Base-by-base conservation (phyloP, 345 rosid species). In the Jatropha curcas region DNA sequence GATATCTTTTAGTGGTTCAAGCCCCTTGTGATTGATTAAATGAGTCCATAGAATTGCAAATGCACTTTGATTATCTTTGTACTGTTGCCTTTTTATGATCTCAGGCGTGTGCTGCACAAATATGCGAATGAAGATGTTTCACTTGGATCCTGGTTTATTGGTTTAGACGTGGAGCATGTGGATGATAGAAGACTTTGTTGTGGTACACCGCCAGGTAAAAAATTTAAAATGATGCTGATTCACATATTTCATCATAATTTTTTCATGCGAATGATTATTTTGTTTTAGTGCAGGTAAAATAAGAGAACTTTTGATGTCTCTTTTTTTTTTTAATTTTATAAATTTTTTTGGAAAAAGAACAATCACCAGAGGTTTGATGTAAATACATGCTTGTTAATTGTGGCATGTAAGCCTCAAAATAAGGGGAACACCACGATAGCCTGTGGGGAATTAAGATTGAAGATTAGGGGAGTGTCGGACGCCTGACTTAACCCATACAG, bases 161-260 rank as follows among this genome's bases (percentile, higher is more conserved):
- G 88, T 58, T 59, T 84, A 10, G 86, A 84, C 22, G 76, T 82
- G 27, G 77, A 80, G 62, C 88, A 84, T 16, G 73, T 84, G 37
- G 81, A 84, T 19, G 86, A 84, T 11, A 79, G 78, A 58, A 81
- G 88, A 66, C 77, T 92, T 43, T 92, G 98, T 61, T 94, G 97
- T 48, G 87, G 89, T 50, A 92, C 95, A 33, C 86, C 92, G 5
- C 92, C 87, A 50, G 97, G 98, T 90, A 86, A n/a, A n/a, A n/a
- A n/a, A 83, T 58, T 67, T 56, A 4, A 50, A 30, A 50, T 16
- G 35, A 56, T 22, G 22, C 11, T 9, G 4, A 9, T 35, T n/a
- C 17, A 20, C 65, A 17, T 7, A 16, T 34, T 22, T 55, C 16
- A 24, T 22, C 28, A 22, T 55, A 22, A 9, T 55, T 55, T 55